These are phyloP conservation scores for Aspergillus pseudoterreus DNA, from an alignment of 2,329 filamentous ascomycete genomes.

Conservation along the genomic window DNA sequence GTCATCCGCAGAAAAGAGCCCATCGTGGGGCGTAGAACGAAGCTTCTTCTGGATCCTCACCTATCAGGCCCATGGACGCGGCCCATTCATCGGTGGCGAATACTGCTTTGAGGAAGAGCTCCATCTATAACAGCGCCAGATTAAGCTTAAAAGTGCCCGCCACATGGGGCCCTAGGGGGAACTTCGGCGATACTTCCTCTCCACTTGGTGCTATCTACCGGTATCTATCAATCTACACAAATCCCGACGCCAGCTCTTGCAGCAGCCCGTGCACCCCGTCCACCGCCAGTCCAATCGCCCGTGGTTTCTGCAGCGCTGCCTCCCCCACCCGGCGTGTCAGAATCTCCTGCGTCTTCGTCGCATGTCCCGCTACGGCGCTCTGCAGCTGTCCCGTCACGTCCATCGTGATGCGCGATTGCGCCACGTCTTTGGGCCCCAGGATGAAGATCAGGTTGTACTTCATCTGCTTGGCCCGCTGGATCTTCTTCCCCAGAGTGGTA, in stretches of 20 bases:
- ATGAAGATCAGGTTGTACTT: constrained; percentile 73
- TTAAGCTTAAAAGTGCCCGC: constrained; percentile 5
- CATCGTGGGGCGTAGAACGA: neutral
- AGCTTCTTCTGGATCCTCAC: neutral
- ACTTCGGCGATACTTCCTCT: no score
- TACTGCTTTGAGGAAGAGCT: neutral
- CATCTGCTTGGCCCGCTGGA: constrained; percentile 66
- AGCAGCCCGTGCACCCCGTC: constrained; percentile 36
- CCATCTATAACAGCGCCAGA: neutral
- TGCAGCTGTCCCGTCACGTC: constrained; percentile 41
- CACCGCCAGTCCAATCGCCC: constrained; percentile 33
- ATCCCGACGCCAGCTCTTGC: constrained; percentile 34
- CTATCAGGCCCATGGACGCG: neutral
- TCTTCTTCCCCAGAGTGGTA: constrained; percentile 64
- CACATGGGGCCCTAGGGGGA: no score
- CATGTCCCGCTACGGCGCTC: constrained; percentile 33
- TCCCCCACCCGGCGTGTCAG: constrained; percentile 23
- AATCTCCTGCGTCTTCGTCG: constrained; percentile 24
- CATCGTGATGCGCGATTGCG: constrained; percentile 51
- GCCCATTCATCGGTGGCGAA: neutral
- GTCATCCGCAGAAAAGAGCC: neutral
- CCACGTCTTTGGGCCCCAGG: constrained; percentile 64
- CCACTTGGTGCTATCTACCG: neutral
- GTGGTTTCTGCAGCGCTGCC: constrained; percentile 28
- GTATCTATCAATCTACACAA: constrained; percentile 25